Conservation (phyloP, 352 stramenopile species). For the Globisporangium nagaii region DNA sequence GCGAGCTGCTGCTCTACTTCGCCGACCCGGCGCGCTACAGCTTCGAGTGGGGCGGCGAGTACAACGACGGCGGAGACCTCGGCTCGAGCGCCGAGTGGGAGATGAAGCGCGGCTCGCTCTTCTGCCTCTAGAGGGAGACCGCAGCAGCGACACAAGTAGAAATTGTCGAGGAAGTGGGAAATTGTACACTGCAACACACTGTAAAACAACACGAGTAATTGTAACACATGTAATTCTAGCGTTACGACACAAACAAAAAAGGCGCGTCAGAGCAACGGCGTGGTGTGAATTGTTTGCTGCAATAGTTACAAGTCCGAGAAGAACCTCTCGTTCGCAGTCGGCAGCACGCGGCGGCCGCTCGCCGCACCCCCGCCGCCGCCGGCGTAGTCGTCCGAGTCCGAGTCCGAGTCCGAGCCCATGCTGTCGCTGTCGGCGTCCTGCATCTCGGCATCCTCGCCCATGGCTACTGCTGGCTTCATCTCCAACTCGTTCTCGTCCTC, state of each 20-base stretch:
- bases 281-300: too few species aligned
- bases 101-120: conserved; percentile 5
- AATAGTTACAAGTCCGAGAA: conserved; percentile 78
- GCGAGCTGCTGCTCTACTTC: conserved; percentile 5
- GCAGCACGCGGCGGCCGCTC: conserved; percentile 44
- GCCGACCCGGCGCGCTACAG: conserved; percentile 4
- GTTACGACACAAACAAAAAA: background rate
- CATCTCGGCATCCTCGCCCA: conserved; percentile 58
- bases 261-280: background rate
- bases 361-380: conserved; percentile 8
- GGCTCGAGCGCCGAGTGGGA: conserved; percentile 5
- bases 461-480: conserved; percentile 17
- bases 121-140: conserved; percentile 1
- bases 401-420: conserved; percentile 51
- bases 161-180: background rate
- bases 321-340: conserved; percentile 72
- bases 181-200: background rate
- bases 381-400: conserved; percentile 30
- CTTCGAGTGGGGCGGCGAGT: background rate
- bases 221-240: background rate
- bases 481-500: conserved; percentile 28
- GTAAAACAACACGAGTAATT: background rate
- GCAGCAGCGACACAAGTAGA: background rate
- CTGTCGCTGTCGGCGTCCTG: conserved; percentile 84
- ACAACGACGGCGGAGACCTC: background rate